phyloP scores from a whole-genome alignment of 345 rosid genomes.

The Brassica napus region DNA sequence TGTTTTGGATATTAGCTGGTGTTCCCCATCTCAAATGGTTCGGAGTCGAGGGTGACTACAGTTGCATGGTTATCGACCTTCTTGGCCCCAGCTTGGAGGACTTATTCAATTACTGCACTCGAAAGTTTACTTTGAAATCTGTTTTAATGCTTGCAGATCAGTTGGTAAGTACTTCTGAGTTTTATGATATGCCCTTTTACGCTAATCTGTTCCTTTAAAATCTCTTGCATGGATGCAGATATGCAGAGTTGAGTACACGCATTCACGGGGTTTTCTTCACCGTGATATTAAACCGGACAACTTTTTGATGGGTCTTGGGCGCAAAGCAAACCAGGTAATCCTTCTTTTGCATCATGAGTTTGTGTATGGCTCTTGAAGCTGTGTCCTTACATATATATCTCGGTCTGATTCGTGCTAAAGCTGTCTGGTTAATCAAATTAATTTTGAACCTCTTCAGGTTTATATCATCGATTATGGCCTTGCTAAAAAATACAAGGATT shows the following conservation, averaged over 20 bases:
- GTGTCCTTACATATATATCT: not conserved
- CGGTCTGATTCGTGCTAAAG: not conserved
- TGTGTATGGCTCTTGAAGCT: not conserved
- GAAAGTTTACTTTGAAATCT: slow-evolving; percentile 75
- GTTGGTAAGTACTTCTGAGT: slow-evolving; percentile 42
- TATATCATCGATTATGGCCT: slow-evolving; percentile 46
- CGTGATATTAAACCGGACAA: slow-evolving; percentile 90
- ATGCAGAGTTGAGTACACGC: slow-evolving; percentile 94
- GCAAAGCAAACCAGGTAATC: slow-evolving; percentile 90
- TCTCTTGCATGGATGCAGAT: slow-evolving; percentile 45
- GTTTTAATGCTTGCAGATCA: slow-evolving; percentile 95
- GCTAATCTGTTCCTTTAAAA: slow-evolving; percentile 6
- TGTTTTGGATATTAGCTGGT: slow-evolving; percentile 53
- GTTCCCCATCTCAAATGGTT: slow-evolving; percentile 92
- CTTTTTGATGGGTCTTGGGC: slow-evolving; percentile 76
- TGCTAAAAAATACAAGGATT: slow-evolving; percentile 44
- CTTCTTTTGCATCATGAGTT: not conserved
- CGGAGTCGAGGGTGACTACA: slow-evolving; percentile 83
- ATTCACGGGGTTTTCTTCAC: slow-evolving; percentile 88
- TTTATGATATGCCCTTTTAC: not conserved
- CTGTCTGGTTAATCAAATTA: not conserved
- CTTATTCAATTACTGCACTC: slow-evolving; percentile 79
- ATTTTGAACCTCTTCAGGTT: slow-evolving; percentile 21
- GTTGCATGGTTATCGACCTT: slow-evolving; percentile 89
- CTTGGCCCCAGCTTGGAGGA: slow-evolving; percentile 96